Base-by-base conservation (phyloP, 768 basidiomycete species). In the Leucosporidium scottii region DNA sequence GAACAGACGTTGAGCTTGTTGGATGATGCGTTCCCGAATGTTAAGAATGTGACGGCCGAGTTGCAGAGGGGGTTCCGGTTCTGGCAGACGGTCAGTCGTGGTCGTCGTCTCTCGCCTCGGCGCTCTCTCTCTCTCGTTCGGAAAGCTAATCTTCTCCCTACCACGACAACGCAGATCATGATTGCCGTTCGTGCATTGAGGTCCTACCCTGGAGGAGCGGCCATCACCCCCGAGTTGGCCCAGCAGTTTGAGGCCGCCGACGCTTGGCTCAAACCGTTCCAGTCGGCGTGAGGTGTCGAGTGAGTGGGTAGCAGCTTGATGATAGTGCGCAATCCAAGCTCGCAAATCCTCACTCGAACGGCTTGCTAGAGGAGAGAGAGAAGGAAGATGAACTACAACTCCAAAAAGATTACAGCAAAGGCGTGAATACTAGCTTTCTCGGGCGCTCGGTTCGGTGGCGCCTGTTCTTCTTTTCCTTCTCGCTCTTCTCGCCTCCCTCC, bases 221-320 rank as follows among this genome's bases (percentile, higher is more conserved):
- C 87, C 48, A 90, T 93, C 53, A 80, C 88, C 78, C 84, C 85
- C 65, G 91, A 93, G 78, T 80, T 98, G 81, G 90, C 91, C 78
- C 89, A 91, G 79, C 90, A 93, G 81, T 99, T 97, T 80, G 93
- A 97, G 81, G 87, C 86, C 60, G 94, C 94, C 21, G 91, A 99
- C 78, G 85, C 85, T 67, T 97, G 93, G 92, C 82, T 97, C 73
- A 86, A 85, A 71, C 92, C 92, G 69, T 74, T 74, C 62, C 20
- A 48, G 6, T 27, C 64, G 58, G 64, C 39, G 39, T 44, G 39
- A 44, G 39, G 39, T 6, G 39, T 10, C 13, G 39, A 9, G 39
- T 44, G 13, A n/a, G n/a, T n/a, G 39, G 2, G 8, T 12, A 44
- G 39, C 10, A 15, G 39, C 15, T 44, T 44, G 39, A 44, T 10